Evolutionary conservation across 2,329 filamentous ascomycete genomes (phyloP).

Genomic region (Rugonectria rugulosa): DNA sequence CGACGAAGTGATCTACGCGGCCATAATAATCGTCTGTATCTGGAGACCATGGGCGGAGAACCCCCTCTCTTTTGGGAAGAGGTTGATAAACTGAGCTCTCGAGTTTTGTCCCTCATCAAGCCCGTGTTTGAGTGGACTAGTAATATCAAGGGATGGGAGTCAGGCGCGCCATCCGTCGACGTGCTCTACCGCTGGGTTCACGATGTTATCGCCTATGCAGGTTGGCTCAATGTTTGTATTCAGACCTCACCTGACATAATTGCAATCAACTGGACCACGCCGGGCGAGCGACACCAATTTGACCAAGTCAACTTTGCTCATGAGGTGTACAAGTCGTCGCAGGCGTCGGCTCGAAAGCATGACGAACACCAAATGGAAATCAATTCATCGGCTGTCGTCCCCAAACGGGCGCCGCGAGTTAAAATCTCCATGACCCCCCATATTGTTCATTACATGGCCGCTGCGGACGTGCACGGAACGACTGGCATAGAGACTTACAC

Average conservation of each 20-base stretch:
- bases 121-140: slow-evolving; percentile 33
- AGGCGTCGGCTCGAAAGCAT: slow-evolving; percentile 1
- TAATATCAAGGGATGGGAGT: slow-evolving; percentile 15
- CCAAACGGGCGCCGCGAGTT: slow-evolving; percentile 35
- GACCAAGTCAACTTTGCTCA: slow-evolving; percentile 33
- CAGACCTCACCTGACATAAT: slow-evolving; percentile 37
- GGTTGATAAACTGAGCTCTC: slow-evolving; percentile 39
- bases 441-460: slow-evolving; percentile 33
- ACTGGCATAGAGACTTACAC: slow-evolving; percentile 29
- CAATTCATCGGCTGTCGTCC: not conserved
- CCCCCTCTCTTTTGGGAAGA: slow-evolving; percentile 42
- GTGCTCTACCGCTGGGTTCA: slow-evolving; percentile 39
- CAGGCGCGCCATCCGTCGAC: not conserved
- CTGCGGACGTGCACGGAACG: slow-evolving; percentile 2
- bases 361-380: not conserved
- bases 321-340: slow-evolving; percentile 26
- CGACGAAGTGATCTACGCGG: slow-evolving; percentile 37
- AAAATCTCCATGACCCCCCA: slow-evolving; percentile 42
- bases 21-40: slow-evolving; percentile 35
- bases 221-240: slow-evolving; percentile 41
- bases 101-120: slow-evolving; percentile 34
- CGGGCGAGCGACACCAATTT: slow-evolving; percentile 37
- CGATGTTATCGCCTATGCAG: slow-evolving; percentile 40
- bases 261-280: slow-evolving; percentile 38
- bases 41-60: slow-evolving; percentile 24